Evolutionary conservation across 192 early-diverging fungal genomes (phyloP).

Genomic region (Blastocladiella britannica): DNA sequence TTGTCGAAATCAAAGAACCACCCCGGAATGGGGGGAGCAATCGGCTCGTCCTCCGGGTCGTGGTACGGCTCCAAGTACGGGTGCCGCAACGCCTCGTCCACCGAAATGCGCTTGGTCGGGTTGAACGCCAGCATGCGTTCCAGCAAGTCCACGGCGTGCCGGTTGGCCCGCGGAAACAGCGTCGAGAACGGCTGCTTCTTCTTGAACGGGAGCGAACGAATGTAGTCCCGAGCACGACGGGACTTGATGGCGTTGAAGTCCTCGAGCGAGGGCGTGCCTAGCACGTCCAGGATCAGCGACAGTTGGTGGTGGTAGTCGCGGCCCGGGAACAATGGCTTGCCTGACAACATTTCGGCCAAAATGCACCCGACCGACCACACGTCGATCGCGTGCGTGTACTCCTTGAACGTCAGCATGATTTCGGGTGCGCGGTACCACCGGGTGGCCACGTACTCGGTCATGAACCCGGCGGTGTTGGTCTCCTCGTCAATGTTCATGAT

Average conservation of each 20-base stretch:
- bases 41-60: constrained; percentile 47
- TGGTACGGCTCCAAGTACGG: constrained; percentile 66
- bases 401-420: constrained; percentile 91
- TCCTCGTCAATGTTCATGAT: constrained; percentile 65
- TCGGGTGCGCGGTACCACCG: constrained; percentile 89
- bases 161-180: constrained; percentile 73
- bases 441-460: constrained; percentile 92
- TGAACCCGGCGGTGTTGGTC: constrained; percentile 58
- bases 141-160: constrained; percentile 71
- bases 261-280: constrained; percentile 90
- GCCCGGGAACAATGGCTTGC: constrained; percentile 66
- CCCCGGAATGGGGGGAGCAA: constrained; percentile 45
- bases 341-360: constrained; percentile 60
- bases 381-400: constrained; percentile 96
- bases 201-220: constrained; percentile 71
- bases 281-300: constrained; percentile 78
- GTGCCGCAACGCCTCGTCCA: constrained; percentile 73
- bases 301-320: constrained; percentile 91
- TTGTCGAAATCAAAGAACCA: constrained; percentile 73
- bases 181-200: constrained; percentile 55
- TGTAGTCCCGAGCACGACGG: constrained; percentile 70
- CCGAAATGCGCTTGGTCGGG: constrained; percentile 70
- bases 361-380: constrained; percentile 86
- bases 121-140: constrained; percentile 68
- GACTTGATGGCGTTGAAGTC: constrained; percentile 62